These are phyloP conservation scores for Hypholoma sublateritium DNA, from an alignment of 768 basidiomycete genomes.

Conservation along the genomic window DNA sequence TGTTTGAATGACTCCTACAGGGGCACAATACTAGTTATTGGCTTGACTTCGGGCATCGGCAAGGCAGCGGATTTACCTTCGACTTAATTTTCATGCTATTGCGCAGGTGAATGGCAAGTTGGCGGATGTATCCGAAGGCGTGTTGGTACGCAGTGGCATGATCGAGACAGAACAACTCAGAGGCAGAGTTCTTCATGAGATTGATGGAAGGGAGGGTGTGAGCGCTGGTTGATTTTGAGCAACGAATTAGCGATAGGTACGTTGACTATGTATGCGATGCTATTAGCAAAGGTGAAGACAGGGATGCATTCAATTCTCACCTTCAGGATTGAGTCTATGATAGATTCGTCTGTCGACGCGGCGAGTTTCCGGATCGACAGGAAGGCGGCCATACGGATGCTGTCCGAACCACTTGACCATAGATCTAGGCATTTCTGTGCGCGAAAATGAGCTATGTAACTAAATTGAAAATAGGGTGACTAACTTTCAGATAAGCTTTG, in stretches of 20 bases:
- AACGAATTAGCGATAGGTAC: constrained; percentile 86
- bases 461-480: neutral
- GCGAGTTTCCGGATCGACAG: constrained; percentile 81
- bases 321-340: constrained; percentile 86
- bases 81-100: constrained; percentile 88
- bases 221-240: constrained; percentile 79
- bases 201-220: constrained; percentile 91
- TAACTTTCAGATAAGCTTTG: constrained; percentile 84
- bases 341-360: constrained; percentile 71
- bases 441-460: constrained; percentile 6
- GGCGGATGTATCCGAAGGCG: constrained; percentile 93
- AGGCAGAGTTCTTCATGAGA: constrained; percentile 97
- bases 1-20: constrained; percentile 84
- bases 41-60: neutral
- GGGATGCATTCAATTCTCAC: constrained; percentile 36
- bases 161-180: constrained; percentile 83
- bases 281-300: neutral
- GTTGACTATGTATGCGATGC: constrained; percentile 58
- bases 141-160: constrained; percentile 83
- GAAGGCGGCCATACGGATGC: constrained; percentile 82
- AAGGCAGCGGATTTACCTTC: constrained; percentile 49
- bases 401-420: constrained; percentile 84
- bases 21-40: constrained; percentile 8
- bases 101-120: constrained; percentile 89
- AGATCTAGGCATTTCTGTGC: constrained; percentile 74